Evolutionary conservation across 75 land plant genomes (phyloP), one percentile per base, ranked within the genome.

Genomic region (Selaginella tamariscina): DNA sequence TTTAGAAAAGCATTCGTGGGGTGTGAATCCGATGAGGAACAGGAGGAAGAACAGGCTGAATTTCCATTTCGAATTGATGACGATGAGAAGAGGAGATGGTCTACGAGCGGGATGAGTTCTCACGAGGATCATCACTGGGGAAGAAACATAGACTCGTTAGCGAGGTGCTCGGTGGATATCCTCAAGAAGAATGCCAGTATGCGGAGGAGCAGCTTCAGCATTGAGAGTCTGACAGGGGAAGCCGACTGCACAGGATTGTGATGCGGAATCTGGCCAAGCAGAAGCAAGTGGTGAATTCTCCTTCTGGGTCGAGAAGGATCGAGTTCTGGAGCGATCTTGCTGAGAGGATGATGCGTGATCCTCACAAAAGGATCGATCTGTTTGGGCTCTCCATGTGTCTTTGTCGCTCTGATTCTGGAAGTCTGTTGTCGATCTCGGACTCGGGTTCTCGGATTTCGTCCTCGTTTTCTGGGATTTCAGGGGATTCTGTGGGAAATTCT

Each of bases 381-480:
- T 39, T 39, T 15, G 49, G 11, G 49, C 49, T 39, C 15, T 39
- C 49, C 11, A 39, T 39, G 49, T 39, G 49, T 15, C 49, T 39
- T 15, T 5, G 11, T 15, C 49, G 11, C 49, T 5, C 15, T 15
- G 49, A 5, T 39, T 39, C n/a, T n/a, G n/a, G n/a, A n/a, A n/a
- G n/a, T n/a, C n/a, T n/a, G n/a, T n/a, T n/a, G n/a, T n/a, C n/a
- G n/a, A n/a, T n/a, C n/a, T n/a, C n/a, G n/a, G n/a, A n/a, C n/a
- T n/a, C n/a, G n/a, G n/a, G n/a, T n/a, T n/a, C n/a, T n/a, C n/a
- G n/a, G n/a, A n/a, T n/a, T n/a, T n/a, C n/a, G n/a, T n/a, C n/a
- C n/a, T n/a, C n/a, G n/a, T n/a, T n/a, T n/a, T n/a, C n/a, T n/a
- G 49, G 49, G 49, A 39, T 39, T 39, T 39, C 49, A 39, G 49